A percentile compares a stretch with the other conserved stretches of the same genome.
Conservation (phyloP, 1,139 yeast species). For the Lodderomyces elongisporus region DNA sequence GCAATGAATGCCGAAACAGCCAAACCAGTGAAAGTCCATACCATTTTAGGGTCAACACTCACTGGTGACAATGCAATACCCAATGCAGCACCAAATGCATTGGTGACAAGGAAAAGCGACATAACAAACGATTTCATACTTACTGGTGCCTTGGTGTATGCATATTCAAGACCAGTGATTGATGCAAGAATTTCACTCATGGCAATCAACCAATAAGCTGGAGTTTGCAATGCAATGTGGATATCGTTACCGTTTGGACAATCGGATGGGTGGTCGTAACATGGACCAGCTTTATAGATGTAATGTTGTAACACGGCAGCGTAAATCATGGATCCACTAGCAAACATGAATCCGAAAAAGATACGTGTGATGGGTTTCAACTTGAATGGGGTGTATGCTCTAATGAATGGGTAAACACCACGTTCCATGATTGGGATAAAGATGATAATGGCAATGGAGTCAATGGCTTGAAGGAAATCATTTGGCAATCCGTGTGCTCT, state of each 20-base stretch:
- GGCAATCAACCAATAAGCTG: constrained; percentile 59
- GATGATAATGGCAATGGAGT: constrained; percentile 56
- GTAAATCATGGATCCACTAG: constrained; percentile 64
- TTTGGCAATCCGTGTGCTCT: constrained; percentile 61
- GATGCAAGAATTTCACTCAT: constrained; percentile 63
- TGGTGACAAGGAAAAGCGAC: constrained; percentile 56
- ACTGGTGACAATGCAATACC: constrained; percentile 70
- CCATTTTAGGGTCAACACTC: constrained; percentile 61
- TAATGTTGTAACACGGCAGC: constrained; percentile 78
- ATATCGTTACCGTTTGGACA: constrained; percentile 43
- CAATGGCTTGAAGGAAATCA: constrained; percentile 59
- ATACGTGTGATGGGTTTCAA: constrained; percentile 72
- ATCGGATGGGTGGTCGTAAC: constrained; percentile 56
- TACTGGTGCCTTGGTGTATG: constrained; percentile 66
- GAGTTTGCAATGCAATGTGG: constrained; percentile 60
- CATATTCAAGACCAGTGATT: constrained; percentile 63
- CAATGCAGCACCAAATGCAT: constrained; percentile 64
- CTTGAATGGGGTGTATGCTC: constrained; percentile 51
- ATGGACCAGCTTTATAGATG: constrained; percentile 72
- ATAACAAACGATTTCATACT: constrained; percentile 63
- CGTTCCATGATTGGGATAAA: constrained; percentile 59
- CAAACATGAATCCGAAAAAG: constrained; percentile 68
- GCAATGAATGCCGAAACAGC: constrained; percentile 55
- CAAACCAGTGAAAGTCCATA: constrained; percentile 63
- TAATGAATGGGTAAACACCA: constrained; percentile 50